Evolutionary conservation across 2,329 filamentous ascomycete genomes (phyloP), one percentile per base, ranked within the genome.

Genomic region (Coniella vitis): DNA sequence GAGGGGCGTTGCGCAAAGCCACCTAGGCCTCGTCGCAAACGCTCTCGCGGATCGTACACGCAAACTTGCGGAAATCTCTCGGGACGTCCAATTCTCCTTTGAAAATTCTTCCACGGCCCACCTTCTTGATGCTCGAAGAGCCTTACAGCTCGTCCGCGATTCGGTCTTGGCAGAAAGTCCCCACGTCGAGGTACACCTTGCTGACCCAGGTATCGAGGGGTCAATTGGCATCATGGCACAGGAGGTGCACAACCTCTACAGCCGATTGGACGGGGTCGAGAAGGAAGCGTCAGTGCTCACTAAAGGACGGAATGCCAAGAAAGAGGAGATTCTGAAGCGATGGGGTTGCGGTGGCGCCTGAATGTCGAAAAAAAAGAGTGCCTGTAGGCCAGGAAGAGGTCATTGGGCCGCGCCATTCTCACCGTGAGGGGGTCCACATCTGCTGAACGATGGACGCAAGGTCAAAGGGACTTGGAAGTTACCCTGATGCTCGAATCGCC

Each of bases 111-210:
- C 70, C 0, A 63, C 64, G 1, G 59, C 64, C 1, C 68, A 74
- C 9, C 56, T 81, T 0, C 61, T 68, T 0, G 77, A 81, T 51
- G 67, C 70, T 0, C 66, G 68, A 16, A 59, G 67, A 3, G 76
- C 76, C 0, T 57, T 79, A 1, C 71, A 75, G 53, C 57, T 76
- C 8, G 59, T 80, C 14, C 63, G 69, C 4, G 75, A 78, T 50
- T 76, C 71, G 36, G 61, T 81, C 1, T 61, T 80, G 2, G 73
- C 74, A 0, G 77, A 81, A 56, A 77, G 70, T 25, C 63, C 69
- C 4, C 78, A 69, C 56, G 65, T 66, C 0, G 60, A 67, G n/a
- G 68, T 78, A 4, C 66, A 65, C 37, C 67, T 82, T 5, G 63
- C 72, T 5, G 78, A 82, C 55, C 68, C 72, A 0, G 75, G 78